phyloP scores from a whole-genome alignment of 2,329 filamentous ascomycete genomes.

The Hymenoscyphus albidus region DNA sequence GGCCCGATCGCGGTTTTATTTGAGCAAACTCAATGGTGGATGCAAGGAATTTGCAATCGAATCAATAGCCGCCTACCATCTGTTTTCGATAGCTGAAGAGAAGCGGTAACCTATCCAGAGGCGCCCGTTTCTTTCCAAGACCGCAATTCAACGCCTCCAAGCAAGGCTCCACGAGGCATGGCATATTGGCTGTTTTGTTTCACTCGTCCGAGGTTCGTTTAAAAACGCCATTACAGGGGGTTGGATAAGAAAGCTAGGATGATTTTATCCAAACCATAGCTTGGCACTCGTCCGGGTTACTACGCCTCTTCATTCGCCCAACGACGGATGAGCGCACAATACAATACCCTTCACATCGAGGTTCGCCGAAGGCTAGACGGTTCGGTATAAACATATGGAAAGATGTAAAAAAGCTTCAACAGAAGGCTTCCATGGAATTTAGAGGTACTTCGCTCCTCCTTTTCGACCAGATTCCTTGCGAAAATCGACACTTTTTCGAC shows the following conservation, averaged over 20 bases:
- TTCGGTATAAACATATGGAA: neutral
- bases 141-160: neutral
- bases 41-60: neutral
- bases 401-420: neutral
- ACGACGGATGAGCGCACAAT: neutral
- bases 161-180: slow-evolving; percentile 1
- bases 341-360: neutral
- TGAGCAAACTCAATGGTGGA: neutral
- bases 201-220: neutral
- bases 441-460: too few species aligned
- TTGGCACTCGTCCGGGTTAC: neutral
- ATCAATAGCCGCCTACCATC: neutral
- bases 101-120: neutral
- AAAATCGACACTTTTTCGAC: too few species aligned
- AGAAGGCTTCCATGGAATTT: neutral
- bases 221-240: neutral
- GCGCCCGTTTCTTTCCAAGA: neutral
- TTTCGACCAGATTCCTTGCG: too few species aligned
- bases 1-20: neutral
- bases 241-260: neutral
- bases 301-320: neutral
- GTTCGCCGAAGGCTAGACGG: neutral
- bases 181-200: neutral
- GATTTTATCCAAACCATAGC: neutral
- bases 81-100: neutral